Evolutionary conservation across 441 rosid genomes (phyloP).

Genomic region (Cnidoscolus chayamansa): DNA sequence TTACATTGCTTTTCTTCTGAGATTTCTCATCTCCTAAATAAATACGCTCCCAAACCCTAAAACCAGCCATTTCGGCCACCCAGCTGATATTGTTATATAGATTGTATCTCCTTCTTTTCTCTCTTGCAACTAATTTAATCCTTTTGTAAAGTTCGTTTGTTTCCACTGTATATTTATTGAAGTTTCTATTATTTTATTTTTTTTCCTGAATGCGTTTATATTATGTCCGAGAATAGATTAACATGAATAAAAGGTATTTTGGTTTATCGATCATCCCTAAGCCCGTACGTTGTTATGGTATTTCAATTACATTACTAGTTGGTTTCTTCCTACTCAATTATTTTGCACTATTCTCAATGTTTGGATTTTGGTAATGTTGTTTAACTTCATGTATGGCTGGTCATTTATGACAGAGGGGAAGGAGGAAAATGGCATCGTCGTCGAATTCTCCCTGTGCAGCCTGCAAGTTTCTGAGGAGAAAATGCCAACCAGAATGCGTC

Average conservation of each 20-base stretch:
- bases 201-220: not conserved
- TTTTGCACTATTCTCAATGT: too few species aligned
- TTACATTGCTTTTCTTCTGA: not conserved
- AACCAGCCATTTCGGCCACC: slow-evolving; percentile 1
- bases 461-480: slow-evolving; percentile 65
- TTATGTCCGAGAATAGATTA: not conserved
- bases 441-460: slow-evolving; percentile 74
- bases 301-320: not conserved
- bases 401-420: slow-evolving; percentile 18
- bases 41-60: slow-evolving; percentile 20
- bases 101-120: not conserved
- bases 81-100: not conserved
- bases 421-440: slow-evolving; percentile 51
- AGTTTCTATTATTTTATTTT: not conserved
- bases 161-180: not conserved
- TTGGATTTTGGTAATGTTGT: too few species aligned
- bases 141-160: not conserved
- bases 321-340: too few species aligned
- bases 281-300: not conserved
- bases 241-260: too few species aligned
- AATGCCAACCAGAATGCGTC: slow-evolving; percentile 72
- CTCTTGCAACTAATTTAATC: too few species aligned
- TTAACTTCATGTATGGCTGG: not conserved
- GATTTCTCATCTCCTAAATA: too few species aligned
- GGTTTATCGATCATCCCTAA: slow-evolving; percentile 2